Conservation (phyloP, 495 filamentous ascomycete species). For the Penicillium turbatum region DNA sequence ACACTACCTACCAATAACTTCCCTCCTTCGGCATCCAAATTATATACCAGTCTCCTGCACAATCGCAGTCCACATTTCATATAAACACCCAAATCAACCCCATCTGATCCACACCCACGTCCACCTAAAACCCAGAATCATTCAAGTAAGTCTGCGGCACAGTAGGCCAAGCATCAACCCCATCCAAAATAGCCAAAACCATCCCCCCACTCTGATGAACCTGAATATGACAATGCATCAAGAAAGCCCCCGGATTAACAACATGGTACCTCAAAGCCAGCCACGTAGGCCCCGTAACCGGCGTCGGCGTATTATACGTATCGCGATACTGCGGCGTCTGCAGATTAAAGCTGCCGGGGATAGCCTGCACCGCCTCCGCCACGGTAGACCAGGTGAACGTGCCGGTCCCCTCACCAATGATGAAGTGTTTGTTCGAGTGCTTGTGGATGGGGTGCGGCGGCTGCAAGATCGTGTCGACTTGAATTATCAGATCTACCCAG, state of each 20-base stretch:
- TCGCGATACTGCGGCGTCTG: constrained; percentile 50
- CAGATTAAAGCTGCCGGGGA: constrained; percentile 52
- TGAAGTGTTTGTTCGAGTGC: constrained; percentile 56
- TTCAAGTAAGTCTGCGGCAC: constrained; percentile 27
- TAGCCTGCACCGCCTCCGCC: constrained; percentile 43
- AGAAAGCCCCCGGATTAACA: constrained; percentile 53
- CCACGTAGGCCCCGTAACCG: constrained; percentile 40
- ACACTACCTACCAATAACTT: too few species aligned
- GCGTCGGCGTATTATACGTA: constrained; percentile 39
- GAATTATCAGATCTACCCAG: constrained; percentile 57
- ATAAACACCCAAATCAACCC: neutral
- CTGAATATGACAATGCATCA: constrained; percentile 61
- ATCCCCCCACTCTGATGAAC: constrained; percentile 55
- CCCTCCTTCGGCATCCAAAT: too few species aligned
- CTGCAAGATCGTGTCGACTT: constrained; percentile 28
- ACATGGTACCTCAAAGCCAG: constrained; percentile 54
- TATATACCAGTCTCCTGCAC: too few species aligned
- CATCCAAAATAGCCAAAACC: constrained; percentile 53
- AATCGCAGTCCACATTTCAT: neutral
- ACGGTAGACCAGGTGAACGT: constrained; percentile 49
- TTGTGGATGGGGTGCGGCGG: constrained; percentile 59
- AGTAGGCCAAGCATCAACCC: constrained; percentile 52
- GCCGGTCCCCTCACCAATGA: constrained; percentile 49
- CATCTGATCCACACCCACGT: too few species aligned
- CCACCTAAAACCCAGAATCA: constrained; percentile 17